Evolutionary conservation across 176 grass and related monocot species (phyloP).

Genomic region (Ampelocalamus luodianensis): DNA sequence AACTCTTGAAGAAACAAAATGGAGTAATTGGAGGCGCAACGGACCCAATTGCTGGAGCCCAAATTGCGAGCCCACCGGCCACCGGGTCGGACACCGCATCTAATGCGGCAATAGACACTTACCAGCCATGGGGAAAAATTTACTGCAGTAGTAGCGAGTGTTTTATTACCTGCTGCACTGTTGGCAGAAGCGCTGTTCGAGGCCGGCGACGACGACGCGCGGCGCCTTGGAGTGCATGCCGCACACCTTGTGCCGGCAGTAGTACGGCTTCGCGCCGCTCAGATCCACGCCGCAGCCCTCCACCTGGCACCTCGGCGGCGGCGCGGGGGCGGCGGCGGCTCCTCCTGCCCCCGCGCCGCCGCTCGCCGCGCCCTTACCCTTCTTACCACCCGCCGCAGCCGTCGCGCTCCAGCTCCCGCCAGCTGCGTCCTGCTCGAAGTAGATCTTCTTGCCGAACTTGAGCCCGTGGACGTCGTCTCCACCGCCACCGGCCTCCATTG

Average conservation of each 20-base stretch:
- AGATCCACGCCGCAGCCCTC: conserved; percentile 92
- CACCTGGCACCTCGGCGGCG: conserved; percentile 77
- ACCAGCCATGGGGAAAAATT: neutral
- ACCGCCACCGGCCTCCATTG: conserved; percentile 64
- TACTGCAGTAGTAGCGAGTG: neutral
- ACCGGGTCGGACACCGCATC: neutral
- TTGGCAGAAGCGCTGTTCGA: conserved; percentile 98
- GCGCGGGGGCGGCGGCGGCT: conserved; percentile 3
- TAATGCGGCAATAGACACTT: neutral
- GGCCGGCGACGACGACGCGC: conserved; percentile 68
- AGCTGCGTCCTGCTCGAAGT: conserved; percentile 73
- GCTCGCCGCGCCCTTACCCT: conserved; percentile 28
- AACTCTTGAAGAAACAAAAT: neutral
- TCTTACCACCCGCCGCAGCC: conserved; percentile 29
- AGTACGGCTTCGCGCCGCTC: conserved; percentile 69
- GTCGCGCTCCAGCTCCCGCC: neutral
- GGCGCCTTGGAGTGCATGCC: conserved; percentile 75
- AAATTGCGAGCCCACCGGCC: conserved; percentile 22
- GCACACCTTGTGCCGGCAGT: conserved; percentile 94
- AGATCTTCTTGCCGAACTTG: conserved; percentile 93
- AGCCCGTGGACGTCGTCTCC: conserved; percentile 69
- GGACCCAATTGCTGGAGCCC: neutral
- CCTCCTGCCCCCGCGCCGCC: neutral
- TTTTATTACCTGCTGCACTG: conserved; percentile 88
- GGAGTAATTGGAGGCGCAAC: neutral